These are phyloP conservation scores for Metarhizium rileyi DNA, from an alignment of 2,329 filamentous ascomycete genomes.

Conservation along the genomic window DNA sequence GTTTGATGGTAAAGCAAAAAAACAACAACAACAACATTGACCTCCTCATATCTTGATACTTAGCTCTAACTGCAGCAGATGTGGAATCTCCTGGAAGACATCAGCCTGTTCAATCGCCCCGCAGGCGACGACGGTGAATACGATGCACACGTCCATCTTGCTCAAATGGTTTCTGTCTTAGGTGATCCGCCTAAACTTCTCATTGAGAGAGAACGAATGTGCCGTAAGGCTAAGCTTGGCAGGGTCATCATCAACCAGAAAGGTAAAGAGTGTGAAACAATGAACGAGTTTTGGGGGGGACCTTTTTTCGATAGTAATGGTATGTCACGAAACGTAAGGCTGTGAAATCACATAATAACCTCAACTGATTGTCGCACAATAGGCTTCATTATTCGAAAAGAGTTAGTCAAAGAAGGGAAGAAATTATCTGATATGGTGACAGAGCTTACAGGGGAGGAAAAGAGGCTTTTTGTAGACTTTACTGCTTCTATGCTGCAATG, in stretches of 20 bases:
- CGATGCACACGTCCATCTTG: conserved; percentile 15
- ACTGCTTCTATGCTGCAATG: conserved; percentile 16
- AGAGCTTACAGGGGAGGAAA: conserved; percentile 12
- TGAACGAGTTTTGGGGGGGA: conserved; percentile 14
- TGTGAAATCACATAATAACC: neutral
- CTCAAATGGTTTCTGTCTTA: conserved; percentile 11
- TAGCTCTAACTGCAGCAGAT: conserved; percentile 10
- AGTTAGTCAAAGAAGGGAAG: conserved; percentile 4
- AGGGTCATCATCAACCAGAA: neutral
- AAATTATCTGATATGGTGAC: conserved; percentile 11
- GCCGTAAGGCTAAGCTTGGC: conserved; percentile 6
- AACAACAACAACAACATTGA: no score
- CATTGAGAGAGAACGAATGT: conserved; percentile 11
- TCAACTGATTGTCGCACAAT: neutral
- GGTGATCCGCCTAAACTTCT: conserved; percentile 10
- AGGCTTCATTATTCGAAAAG: conserved; percentile 8
- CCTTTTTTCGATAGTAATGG: conserved; percentile 12
- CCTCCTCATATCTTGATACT: neutral
- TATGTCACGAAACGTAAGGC: neutral
- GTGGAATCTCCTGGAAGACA: conserved; percentile 15
- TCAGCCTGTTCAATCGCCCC: conserved; percentile 10
- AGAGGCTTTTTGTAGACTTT: conserved; percentile 14
- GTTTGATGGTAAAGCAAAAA: conserved; percentile 10
- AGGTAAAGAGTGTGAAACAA: conserved; percentile 8
- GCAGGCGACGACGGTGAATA: conserved; percentile 13